Evolutionary conservation across 129 eudicot species (phyloP).

Genomic region (Flaveria sonorensis): DNA sequence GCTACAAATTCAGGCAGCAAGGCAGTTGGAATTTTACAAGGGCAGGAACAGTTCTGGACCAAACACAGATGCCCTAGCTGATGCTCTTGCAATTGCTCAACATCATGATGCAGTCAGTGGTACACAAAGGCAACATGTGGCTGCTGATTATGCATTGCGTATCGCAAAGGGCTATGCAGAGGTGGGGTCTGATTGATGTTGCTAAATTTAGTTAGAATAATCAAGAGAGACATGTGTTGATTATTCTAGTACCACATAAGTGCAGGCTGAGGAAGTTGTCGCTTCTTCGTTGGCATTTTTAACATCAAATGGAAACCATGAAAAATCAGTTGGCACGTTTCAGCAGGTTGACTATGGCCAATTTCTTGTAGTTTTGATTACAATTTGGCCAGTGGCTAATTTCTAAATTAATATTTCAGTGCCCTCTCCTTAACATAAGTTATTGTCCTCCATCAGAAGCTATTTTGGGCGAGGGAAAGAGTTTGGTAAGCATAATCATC

Average conservation of each 20-base stretch:
- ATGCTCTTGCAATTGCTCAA: slow-evolving; percentile 89
- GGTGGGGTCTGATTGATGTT: slow-evolving; percentile 43
- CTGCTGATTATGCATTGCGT: slow-evolving; percentile 87
- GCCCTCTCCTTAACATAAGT: slow-evolving; percentile 89
- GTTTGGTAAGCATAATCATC: slow-evolving; percentile 53
- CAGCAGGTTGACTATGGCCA: slow-evolving; percentile 60
- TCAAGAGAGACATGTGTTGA: slow-evolving; percentile 1
- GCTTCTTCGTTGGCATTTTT: slow-evolving; percentile 62
- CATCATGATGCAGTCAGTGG: slow-evolving; percentile 98
- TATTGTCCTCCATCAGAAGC: slow-evolving; percentile 94
- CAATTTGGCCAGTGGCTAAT: slow-evolving; percentile 20
- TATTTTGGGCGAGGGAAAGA: slow-evolving; percentile 62
- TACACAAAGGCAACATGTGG: slow-evolving; percentile 90
- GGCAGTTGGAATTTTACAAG: slow-evolving; percentile 74
- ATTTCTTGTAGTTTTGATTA: slow-evolving; percentile 18
- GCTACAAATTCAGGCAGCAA: slow-evolving; percentile 67
- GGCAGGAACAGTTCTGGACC: slow-evolving; percentile 66
- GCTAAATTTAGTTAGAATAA: not conserved
- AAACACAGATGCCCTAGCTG: slow-evolving; percentile 69
- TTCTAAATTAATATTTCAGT: slow-evolving; percentile 48
- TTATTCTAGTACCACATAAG: slow-evolving; percentile 10
- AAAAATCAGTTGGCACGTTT: slow-evolving; percentile 42
- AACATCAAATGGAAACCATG: slow-evolving; percentile 37
- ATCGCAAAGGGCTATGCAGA: slow-evolving; percentile 68
- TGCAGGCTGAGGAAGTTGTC: slow-evolving; percentile 84